These are phyloP conservation scores for Davidsoniella eucalypti DNA, from an alignment of 2,329 filamentous ascomycete species.

Conservation along the genomic window DNA sequence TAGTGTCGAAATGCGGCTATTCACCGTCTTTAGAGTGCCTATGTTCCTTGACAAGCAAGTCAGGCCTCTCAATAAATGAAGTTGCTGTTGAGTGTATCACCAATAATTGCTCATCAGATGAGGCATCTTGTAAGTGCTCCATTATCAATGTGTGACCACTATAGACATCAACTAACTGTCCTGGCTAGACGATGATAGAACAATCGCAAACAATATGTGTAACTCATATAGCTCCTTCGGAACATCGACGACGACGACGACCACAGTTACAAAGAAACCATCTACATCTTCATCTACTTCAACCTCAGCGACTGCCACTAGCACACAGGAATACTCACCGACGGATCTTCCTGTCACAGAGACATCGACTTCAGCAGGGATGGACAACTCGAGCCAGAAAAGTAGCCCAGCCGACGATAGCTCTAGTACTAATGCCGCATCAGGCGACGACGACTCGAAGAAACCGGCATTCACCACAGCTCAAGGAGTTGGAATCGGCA, in stretches of 20 bases:
- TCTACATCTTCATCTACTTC: slow-evolving; percentile 2
- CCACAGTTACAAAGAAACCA: neutral
- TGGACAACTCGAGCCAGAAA: slow-evolving; percentile 12
- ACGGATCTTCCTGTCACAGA: neutral
- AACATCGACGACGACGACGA: neutral
- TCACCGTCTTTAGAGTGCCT: slow-evolving; percentile 5
- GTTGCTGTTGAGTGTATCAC: slow-evolving; percentile 7
- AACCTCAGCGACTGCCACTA: slow-evolving; percentile 5
- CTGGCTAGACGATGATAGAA: slow-evolving; percentile 1
- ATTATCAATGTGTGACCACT: neutral
- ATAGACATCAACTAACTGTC: neutral
- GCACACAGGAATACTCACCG: neutral
- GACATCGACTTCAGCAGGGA: slow-evolving; percentile 10
- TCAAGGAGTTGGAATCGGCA: slow-evolving; percentile 41
- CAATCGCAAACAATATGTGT: neutral
- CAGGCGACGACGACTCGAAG: neutral
- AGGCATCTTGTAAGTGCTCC: slow-evolving; percentile 6
- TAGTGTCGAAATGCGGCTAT: neutral
- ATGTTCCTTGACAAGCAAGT: slow-evolving; percentile 5
- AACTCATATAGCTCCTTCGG: neutral
- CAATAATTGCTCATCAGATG: neutral
- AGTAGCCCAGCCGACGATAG: slow-evolving; percentile 10
- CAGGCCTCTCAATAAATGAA: neutral
- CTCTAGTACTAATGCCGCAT: slow-evolving; percentile 1
- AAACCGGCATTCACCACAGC: slow-evolving; percentile 20